Base-by-base conservation (phyloP, 768 basidiomycete genomes). In the Gloeopeniophorella convolvens region DNA sequence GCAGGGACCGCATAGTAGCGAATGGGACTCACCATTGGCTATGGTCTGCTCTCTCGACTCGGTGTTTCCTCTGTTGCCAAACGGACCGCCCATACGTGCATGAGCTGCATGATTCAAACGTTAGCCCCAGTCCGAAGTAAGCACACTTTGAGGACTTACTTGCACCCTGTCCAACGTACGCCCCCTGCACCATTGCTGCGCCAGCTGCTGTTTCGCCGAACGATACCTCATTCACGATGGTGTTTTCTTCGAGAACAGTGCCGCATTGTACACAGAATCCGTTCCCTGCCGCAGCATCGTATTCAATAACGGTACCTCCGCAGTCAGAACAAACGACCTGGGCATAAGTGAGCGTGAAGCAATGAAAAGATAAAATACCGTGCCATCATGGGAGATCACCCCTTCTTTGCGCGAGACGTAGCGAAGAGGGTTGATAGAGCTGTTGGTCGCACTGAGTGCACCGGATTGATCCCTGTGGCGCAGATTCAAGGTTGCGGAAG, bases 181-280 rank as follows among this genome's bases (percentile, higher is more conserved):
- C 83, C 2, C 96, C 96, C 61, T 94, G 88, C 1, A 96, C 94
- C 74, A 97, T 89, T 1, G 95, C 94, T 4, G 93, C 90, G 21
- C 96, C 96, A 24, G 79, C 77, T 10, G 85, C 78, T 4, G 88
- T 87, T 72, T 99, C 96, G n/a, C 92, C 91, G 59, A 99, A 99
- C 1, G 83, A 82, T 48, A 99, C 80, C 64, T 99, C 96, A 55
- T 85, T 88, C 9, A 97, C 90, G 52, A 98, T 92, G 2, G 85
- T 81, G 62, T 91, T 93, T 67, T 96, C 90, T 68, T 95, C 91
- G 9, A 95, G 74, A 15, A 98, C 92, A 6, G 84, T 87, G 39
- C 90, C 91, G 59, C 94, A 97, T 58, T 77, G 72, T 1, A 85
- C 78, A 59, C 91, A 94, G 63, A 90, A 87, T 5, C 86, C 87